Base-by-base conservation (phyloP, 208 protist genomes). In the Vickermania ingenoplastis region DNA sequence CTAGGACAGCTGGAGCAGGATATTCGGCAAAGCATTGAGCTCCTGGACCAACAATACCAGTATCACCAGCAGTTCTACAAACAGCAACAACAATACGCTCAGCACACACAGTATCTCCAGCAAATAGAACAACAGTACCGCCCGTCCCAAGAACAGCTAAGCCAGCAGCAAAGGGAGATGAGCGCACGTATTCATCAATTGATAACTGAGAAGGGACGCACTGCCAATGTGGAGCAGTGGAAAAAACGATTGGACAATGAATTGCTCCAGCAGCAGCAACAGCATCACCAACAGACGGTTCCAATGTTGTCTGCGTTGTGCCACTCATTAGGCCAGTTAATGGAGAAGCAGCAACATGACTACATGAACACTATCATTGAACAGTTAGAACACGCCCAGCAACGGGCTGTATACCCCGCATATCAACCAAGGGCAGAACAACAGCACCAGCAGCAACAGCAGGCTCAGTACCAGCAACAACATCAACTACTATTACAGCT, bases 301-400 rank as follows among this genome's bases (percentile, higher is more conserved):
- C n/a, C n/a, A n/a, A 45, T 45, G 36, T 17, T 45, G 36, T 17
- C 11, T 17, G 7, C 36, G 11, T 45, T 45, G 17, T 1, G 49
- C 60, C 13, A 30, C 31, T 2, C 29, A 45, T 7, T 63, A 27
- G 23, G 53, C 31, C 1, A 61, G 22, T 25, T 23, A 65, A 24
- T 65, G 5, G 51, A 55, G 22, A 55, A 55, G n/a, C 22, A 55
- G 21, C 22, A 55, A 11, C 5, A 55, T 5, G 13, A 55, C 13
- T 28, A 55, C 51, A 25, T 5, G 7, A 55, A 5, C 21, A 22
- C 51, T 25, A n/a, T 55, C 21, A 11, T 55, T 5, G 13, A 55
- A 11, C 22, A 55, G n/a, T 5, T 11, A 22, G 51, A 27, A 28
- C 7, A 45, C 7, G 36, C 7, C 36, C 36, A n/a, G 7, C 11